A percentile compares a stretch with the other conserved stretches of the same genome.
phyloP scores from a whole-genome alignment of 2,329 filamentous ascomycete genomes.

The Lachnellula arida region DNA sequence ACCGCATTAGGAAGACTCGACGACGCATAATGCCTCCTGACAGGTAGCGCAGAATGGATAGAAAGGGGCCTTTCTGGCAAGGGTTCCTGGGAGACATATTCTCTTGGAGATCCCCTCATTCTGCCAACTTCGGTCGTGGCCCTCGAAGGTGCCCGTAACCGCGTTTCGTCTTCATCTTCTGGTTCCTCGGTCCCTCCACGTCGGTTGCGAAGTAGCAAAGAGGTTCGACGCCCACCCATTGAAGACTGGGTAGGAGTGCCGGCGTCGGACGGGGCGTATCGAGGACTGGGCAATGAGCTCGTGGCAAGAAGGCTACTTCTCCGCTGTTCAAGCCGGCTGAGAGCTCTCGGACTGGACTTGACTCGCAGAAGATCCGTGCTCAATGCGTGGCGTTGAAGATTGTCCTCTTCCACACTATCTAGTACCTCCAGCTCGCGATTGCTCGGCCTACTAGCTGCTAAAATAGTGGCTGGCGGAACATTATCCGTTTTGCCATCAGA shows the following conservation, averaged over 20 bases:
- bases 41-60: conserved; percentile 45
- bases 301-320: conserved; percentile 31
- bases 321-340: conserved; percentile 31
- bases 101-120: conserved; percentile 34
- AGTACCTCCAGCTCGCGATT: conserved; percentile 18
- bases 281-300: conserved; percentile 28
- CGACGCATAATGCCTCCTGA: conserved; percentile 49
- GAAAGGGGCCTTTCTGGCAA: conserved; percentile 33
- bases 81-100: conserved; percentile 37
- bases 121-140: conserved; percentile 52
- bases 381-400: conserved; percentile 15
- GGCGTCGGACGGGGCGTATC: conserved; percentile 27
- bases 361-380: conserved; percentile 20
- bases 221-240: conserved; percentile 50
- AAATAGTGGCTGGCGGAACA: conserved; percentile 3
- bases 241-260: conserved; percentile 43
- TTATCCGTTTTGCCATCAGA: conserved; percentile 50
- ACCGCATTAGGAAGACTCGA: conserved; percentile 36
- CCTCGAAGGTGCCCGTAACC: conserved; percentile 53
- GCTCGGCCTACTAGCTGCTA: conserved; percentile 12
- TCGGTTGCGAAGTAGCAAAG: conserved; percentile 42
- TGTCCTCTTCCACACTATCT: conserved; percentile 18
- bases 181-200: conserved; percentile 30
- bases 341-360: conserved; percentile 29
- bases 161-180: conserved; percentile 42